phyloP scores from a whole-genome alignment of 139 green algal species.

The Parachlorella kessleri region DNA sequence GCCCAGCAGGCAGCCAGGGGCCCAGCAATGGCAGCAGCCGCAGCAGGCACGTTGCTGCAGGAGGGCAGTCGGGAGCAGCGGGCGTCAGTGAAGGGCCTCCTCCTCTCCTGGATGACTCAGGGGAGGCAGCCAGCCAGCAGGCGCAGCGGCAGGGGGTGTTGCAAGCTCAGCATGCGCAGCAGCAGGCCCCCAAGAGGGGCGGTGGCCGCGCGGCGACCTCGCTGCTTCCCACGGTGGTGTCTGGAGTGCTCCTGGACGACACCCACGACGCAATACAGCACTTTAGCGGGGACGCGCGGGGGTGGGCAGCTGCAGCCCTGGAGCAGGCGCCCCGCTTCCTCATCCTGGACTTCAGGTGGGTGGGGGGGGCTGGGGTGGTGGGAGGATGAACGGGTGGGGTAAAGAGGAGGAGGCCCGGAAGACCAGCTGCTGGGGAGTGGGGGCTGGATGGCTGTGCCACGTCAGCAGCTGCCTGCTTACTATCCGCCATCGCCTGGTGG shows the following conservation, averaged over 20 bases:
- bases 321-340: slow-evolving; percentile 51
- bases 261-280: slow-evolving; percentile 1
- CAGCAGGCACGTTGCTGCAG: not conserved
- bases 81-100: not conserved
- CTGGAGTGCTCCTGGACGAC: not conserved
- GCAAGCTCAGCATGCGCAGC: slow-evolving; percentile 4
- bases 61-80: not conserved
- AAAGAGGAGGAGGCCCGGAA: too few species aligned
- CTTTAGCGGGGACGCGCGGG: not conserved
- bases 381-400: too few species aligned
- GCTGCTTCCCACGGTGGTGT: not conserved
- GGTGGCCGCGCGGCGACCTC: not conserved
- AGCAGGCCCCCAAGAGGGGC: slow-evolving; percentile 20
- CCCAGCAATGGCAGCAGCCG: not conserved
- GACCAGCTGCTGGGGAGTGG: too few species aligned
- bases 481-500: too few species aligned
- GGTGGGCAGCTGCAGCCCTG: slow-evolving; percentile 6
- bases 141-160: not conserved
- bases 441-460: too few species aligned
- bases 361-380: too few species aligned
- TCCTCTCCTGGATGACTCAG: too few species aligned
- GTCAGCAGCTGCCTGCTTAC: too few species aligned
- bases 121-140: too few species aligned
- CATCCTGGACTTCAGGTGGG: slow-evolving; percentile 70
- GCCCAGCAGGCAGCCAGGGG: too few species aligned